These are phyloP conservation scores for Trametes coccinea DNA, from an alignment of 768 basidiomycete species.

Conservation along the genomic window DNA sequence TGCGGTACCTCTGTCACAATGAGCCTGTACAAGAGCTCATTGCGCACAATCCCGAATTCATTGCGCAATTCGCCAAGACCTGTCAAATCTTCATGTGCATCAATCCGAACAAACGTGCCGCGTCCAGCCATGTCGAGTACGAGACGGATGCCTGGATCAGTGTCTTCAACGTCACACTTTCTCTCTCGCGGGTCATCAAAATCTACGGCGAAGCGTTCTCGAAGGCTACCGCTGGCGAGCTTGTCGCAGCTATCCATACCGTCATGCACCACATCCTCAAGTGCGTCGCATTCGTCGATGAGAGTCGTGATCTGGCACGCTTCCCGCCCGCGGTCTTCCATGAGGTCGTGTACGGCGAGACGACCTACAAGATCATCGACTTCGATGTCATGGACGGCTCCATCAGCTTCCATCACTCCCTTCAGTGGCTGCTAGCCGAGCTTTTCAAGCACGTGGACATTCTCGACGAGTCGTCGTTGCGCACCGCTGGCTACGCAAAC, in stretches of 20 bases:
- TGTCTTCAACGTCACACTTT: constrained; percentile 93
- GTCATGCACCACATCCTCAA: constrained; percentile 73
- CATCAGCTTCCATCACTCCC: constrained; percentile 91
- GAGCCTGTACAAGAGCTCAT: constrained; percentile 79
- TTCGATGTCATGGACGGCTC: constrained; percentile 81
- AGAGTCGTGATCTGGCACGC: constrained; percentile 65
- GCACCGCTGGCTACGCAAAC: constrained; percentile 51
- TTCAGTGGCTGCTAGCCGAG: constrained; percentile 90
- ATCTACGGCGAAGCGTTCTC: constrained; percentile 84
- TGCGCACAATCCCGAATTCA: constrained; percentile 62
- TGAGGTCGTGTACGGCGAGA: constrained; percentile 62
- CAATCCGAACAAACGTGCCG: constrained; percentile 86
- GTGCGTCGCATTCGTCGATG: constrained; percentile 67
- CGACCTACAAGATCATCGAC: constrained; percentile 59
- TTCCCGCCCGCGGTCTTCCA: constrained; percentile 67
- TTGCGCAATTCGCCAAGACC: constrained; percentile 70
- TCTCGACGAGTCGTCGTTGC: constrained; percentile 55
- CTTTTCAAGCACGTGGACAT: constrained; percentile 80
- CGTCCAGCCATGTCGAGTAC: constrained; percentile 86
- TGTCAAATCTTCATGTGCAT: constrained; percentile 92
- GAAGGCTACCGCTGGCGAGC: constrained; percentile 54
- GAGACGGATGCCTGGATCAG: constrained; percentile 97
- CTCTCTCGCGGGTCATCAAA: constrained; percentile 84
- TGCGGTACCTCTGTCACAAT: constrained; percentile 83
- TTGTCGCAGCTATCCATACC: constrained; percentile 64